phyloP scores from a whole-genome alignment of 495 filamentous ascomycete genomes.

The Talaromyces stipitatus region DNA sequence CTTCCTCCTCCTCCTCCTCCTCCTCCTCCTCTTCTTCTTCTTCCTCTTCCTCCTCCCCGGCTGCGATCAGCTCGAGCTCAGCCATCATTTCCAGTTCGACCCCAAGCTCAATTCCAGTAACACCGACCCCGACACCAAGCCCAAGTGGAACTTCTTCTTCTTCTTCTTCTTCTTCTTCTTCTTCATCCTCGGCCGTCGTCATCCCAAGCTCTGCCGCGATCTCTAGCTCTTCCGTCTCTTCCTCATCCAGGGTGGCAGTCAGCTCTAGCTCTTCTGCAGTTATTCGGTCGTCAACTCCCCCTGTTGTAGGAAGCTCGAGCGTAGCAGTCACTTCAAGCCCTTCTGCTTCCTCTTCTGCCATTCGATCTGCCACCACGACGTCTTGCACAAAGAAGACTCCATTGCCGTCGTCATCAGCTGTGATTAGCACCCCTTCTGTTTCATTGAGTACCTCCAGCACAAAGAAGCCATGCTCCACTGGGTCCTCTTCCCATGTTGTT shows the following conservation, averaged over 20 bases:
- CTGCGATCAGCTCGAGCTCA: conserved; percentile 2
- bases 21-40: conserved; percentile 1
- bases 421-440: background rate
- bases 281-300: background rate
- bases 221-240: conserved; percentile 3
- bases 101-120: no score
- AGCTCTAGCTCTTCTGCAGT: background rate
- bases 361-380: background rate
- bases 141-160: background rate
- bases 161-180: background rate
- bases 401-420: background rate
- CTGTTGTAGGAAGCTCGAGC: background rate
- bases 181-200: background rate
- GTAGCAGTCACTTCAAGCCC: background rate
- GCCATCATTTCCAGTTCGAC: background rate
- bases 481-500: background rate
- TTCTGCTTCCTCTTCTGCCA: background rate
- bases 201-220: background rate
- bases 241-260: background rate
- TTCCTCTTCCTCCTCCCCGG: background rate
- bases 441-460: background rate
- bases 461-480: background rate
- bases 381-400: background rate
- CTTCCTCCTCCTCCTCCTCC: background rate
- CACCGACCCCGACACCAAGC: conserved; percentile 1